Percentiles rank a stretch among this genome's conserved stretches.
Conservation (phyloP, 1,284 basidiomycete species). For the Ceratobasidium sp. region DNA sequence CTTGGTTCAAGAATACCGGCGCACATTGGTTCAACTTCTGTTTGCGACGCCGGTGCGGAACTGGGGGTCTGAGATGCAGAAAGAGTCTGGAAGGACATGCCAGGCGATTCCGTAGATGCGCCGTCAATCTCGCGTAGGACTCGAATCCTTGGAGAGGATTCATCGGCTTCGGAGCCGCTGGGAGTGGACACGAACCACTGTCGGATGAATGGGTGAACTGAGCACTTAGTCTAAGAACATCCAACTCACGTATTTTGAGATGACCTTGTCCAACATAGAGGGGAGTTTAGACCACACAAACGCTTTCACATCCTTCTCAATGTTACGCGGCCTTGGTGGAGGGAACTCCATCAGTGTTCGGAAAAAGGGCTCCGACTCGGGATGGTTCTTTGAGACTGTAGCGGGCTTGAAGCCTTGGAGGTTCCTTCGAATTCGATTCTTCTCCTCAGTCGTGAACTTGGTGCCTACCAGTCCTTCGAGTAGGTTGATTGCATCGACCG, state of each 20-base stretch:
- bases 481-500: slow-evolving; percentile 92
- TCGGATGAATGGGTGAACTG: not conserved
- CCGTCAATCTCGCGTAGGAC: slow-evolving; percentile 5
- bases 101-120: not conserved
- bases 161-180: slow-evolving; percentile 3
- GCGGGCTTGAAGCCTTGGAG: slow-evolving; percentile 89
- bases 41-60: not conserved
- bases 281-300: slow-evolving; percentile 88
- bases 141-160: not conserved
- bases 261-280: slow-evolving; percentile 86
- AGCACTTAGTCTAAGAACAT: not conserved
- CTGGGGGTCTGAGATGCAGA: not conserved
- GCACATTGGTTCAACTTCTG: not conserved
- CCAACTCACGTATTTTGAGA: slow-evolving; percentile 87
- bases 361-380: slow-evolving; percentile 83
- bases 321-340: slow-evolving; percentile 90
- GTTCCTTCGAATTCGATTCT: slow-evolving; percentile 93
- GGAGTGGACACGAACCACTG: slow-evolving; percentile 20
- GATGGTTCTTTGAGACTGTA: slow-evolving; percentile 86
- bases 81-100: not conserved
- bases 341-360: slow-evolving; percentile 95
- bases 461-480: slow-evolving; percentile 85
- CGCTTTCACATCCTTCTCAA: slow-evolving; percentile 97
- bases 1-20: not conserved
- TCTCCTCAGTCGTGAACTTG: slow-evolving; percentile 90